phyloP scores from a whole-genome alignment of 352 stramenopile species.

The Pseudoperonospora humuli region DNA sequence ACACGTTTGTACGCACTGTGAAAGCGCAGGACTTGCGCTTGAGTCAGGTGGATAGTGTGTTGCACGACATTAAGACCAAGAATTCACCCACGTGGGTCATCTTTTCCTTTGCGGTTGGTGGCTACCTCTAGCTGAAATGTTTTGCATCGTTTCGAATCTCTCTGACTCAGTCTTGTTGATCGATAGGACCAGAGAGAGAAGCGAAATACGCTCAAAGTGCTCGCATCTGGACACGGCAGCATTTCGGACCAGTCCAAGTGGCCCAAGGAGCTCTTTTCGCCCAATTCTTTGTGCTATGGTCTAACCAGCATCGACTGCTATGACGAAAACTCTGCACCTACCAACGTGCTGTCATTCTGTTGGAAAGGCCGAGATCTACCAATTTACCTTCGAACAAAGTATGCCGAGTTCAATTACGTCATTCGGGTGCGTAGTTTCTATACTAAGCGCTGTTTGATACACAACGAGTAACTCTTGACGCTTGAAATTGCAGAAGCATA shows the following conservation, averaged over 20 bases:
- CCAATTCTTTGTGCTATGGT: slow-evolving; percentile 76
- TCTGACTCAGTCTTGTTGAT: background rate
- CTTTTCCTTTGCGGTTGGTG: slow-evolving; percentile 63
- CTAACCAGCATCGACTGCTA: slow-evolving; percentile 67
- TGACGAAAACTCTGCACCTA: slow-evolving; percentile 49
- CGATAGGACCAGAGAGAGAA: slow-evolving; percentile 68
- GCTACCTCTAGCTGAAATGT: background rate
- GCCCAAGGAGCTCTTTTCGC: slow-evolving; percentile 69
- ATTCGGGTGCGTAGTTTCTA: slow-evolving; percentile 57
- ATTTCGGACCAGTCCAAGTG: slow-evolving; percentile 68
- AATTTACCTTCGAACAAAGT: slow-evolving; percentile 82
- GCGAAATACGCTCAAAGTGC: slow-evolving; percentile 70
- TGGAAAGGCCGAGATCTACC: slow-evolving; percentile 84
- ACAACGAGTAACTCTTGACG: slow-evolving; percentile 4
- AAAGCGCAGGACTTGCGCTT: slow-evolving; percentile 76
- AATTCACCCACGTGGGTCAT: slow-evolving; percentile 66
- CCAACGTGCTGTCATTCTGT: slow-evolving; percentile 78
- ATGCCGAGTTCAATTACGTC: slow-evolving; percentile 84
- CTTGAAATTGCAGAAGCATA: slow-evolving; percentile 51
- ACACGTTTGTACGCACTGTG: slow-evolving; percentile 79
- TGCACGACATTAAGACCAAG: slow-evolving; percentile 60
- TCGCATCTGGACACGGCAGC: slow-evolving; percentile 54
- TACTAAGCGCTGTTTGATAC: background rate
- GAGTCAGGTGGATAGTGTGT: slow-evolving; percentile 62
- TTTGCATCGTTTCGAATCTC: background rate